These are phyloP conservation scores for Blumeriella jaapii DNA, from an alignment of 2,329 filamentous ascomycete species.

Conservation along the genomic window DNA sequence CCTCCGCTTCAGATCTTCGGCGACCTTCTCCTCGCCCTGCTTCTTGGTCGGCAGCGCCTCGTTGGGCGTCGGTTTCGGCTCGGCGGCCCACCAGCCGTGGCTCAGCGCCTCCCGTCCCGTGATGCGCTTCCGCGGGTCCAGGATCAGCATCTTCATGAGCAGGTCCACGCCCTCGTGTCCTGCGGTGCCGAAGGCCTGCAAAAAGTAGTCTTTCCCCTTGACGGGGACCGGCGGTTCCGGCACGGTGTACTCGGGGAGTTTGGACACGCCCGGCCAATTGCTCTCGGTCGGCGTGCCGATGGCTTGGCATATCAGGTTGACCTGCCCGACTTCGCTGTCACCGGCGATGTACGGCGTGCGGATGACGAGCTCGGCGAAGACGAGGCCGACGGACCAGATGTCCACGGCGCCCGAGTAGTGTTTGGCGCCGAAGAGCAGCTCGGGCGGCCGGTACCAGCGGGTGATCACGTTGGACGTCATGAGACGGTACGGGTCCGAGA, in stretches of 20 bases:
- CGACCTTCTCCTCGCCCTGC: conserved; percentile 61
- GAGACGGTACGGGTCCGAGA: conserved; percentile 73
- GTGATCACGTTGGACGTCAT: conserved; percentile 98
- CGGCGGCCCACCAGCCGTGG: conserved; percentile 76
- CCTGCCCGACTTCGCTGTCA: conserved; percentile 75
- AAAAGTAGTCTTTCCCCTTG: conserved; percentile 60
- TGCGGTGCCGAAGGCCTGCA: conserved; percentile 65
- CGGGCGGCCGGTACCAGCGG: conserved; percentile 89
- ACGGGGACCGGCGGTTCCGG: conserved; percentile 44
- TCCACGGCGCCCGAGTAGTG: conserved; percentile 89
- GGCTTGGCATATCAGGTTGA: conserved; percentile 70
- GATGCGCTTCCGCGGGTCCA: conserved; percentile 79
- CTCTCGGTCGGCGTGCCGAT: conserved; percentile 89
- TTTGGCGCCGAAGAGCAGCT: conserved; percentile 80
- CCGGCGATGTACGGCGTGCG: conserved; percentile 75
- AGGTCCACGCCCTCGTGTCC: conserved; percentile 79
- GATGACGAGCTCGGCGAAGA: conserved; percentile 83
- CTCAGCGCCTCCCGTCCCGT: conserved; percentile 66
- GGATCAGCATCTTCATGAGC: conserved; percentile 69
- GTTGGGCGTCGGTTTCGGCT: conserved; percentile 73
- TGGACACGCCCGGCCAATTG: conserved; percentile 86
- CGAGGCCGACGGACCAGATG: conserved; percentile 84
- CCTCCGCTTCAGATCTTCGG: conserved; percentile 67
- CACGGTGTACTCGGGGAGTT: conserved; percentile 69
- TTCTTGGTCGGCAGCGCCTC: conserved; percentile 71